Conservation (phyloP, 2,329 filamentous ascomycete genomes). For the Aspergillus sp. region DNA sequence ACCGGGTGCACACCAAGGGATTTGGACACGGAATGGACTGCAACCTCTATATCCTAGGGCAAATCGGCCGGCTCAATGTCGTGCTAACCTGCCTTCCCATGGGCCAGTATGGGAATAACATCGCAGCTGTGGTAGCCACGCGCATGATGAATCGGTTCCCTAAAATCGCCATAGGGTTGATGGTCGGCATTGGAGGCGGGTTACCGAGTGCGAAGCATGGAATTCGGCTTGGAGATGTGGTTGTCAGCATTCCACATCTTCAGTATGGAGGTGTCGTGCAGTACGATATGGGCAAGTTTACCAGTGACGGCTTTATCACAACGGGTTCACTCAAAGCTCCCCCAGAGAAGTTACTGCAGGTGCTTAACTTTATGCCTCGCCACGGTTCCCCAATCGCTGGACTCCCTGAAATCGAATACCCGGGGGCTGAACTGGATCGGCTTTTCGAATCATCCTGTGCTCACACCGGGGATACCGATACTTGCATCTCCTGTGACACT, state of each 20-base stretch:
- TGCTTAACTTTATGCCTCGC: not conserved
- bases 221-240: not conserved
- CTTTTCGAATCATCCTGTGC: not conserved
- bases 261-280: not conserved
- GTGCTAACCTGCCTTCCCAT: not conserved
- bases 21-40: not conserved
- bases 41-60: not conserved
- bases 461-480: not conserved
- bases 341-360: not conserved
- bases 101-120: not conserved
- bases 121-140: not conserved
- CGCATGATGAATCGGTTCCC: slow-evolving; percentile 18
- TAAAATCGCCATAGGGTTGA: slow-evolving; percentile 17
- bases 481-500: not conserved
- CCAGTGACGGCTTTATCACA: not conserved
- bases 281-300: not conserved
- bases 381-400: not conserved
- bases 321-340: not conserved
- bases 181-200: slow-evolving; percentile 26
- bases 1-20: not conserved
- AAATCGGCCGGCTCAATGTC: not conserved
- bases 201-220: slow-evolving; percentile 11
- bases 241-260: not conserved
- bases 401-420: too few species aligned
- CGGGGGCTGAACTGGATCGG: not conserved